Conservation (phyloP, 2,329 filamentous ascomycete species). For the Aurifilum marmelostoma region DNA sequence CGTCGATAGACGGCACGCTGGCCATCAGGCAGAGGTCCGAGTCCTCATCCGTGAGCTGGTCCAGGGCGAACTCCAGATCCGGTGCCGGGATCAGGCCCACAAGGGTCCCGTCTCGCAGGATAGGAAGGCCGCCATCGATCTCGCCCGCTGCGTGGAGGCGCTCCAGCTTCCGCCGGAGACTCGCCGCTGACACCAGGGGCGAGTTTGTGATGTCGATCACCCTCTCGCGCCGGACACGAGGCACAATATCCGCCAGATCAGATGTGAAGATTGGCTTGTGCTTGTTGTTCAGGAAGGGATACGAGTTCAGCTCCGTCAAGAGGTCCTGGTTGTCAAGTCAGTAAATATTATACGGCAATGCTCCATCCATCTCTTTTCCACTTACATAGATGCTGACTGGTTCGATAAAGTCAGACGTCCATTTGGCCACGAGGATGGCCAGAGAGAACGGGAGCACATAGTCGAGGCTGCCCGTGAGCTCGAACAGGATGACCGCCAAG, state of each 20-base stretch:
- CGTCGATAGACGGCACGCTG: slow-evolving; percentile 63
- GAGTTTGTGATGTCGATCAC: slow-evolving; percentile 88
- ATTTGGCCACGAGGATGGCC: slow-evolving; percentile 92
- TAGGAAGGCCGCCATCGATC: slow-evolving; percentile 87
- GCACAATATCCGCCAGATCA: slow-evolving; percentile 84
- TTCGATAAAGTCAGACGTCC: slow-evolving; percentile 95
- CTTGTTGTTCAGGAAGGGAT: slow-evolving; percentile 97
- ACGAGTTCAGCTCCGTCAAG: slow-evolving; percentile 94
- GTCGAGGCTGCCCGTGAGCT: slow-evolving; percentile 91
- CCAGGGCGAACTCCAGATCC: slow-evolving; percentile 90
- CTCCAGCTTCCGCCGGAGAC: slow-evolving; percentile 80
- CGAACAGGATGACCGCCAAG: slow-evolving; percentile 91
- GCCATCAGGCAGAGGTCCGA: slow-evolving; percentile 82
- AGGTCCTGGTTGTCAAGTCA: slow-evolving; percentile 65
- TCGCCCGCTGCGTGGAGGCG: slow-evolving; percentile 83
- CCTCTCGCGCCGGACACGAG: slow-evolving; percentile 72
- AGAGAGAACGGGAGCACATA: slow-evolving; percentile 95
- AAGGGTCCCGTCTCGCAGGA: slow-evolving; percentile 76
- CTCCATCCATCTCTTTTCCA: slow-evolving; percentile 18
- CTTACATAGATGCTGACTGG: slow-evolving; percentile 88
- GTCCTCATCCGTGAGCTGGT: slow-evolving; percentile 77
- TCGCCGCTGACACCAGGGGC: slow-evolving; percentile 74
- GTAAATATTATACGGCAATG: background rate
- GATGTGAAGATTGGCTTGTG: slow-evolving; percentile 88
- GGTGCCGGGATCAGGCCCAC: slow-evolving; percentile 92